A percentile compares a stretch with the other conserved stretches of the same genome.
These are phyloP conservation scores for Ascocoryne sarcoides DNA, from an alignment of 2,329 filamentous ascomycete species.

Conservation along the genomic window DNA sequence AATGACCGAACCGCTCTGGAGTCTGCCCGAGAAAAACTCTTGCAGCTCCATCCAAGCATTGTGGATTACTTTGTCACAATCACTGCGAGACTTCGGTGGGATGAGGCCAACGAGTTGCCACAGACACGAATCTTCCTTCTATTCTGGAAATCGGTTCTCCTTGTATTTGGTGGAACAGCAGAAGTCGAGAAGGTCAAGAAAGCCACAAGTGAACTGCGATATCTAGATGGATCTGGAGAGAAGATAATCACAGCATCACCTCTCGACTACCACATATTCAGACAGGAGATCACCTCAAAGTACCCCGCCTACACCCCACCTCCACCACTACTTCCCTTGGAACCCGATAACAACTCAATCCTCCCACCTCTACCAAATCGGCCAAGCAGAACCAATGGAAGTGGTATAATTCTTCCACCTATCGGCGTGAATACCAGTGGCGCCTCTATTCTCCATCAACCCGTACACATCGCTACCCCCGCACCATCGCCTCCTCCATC, in stretches of 20 bases:
- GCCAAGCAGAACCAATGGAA: slow-evolving; percentile 49
- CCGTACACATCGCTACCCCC: slow-evolving; percentile 97
- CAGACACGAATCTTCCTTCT: slow-evolving; percentile 69
- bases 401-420: slow-evolving; percentile 51
- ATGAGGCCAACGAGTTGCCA: slow-evolving; percentile 53
- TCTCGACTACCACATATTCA: slow-evolving; percentile 90
- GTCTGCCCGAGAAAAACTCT: slow-evolving; percentile 33
- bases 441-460: slow-evolving; percentile 83
- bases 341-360: slow-evolving; percentile 84
- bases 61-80: slow-evolving; percentile 64
- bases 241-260: slow-evolving; percentile 84
- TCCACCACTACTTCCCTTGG: slow-evolving; percentile 70
- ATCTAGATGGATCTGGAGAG: slow-evolving; percentile 39
- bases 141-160: slow-evolving; percentile 83
- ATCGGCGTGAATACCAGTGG: slow-evolving; percentile 46
- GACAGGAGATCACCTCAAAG: slow-evolving; percentile 94
- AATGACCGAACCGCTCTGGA: slow-evolving; percentile 42
- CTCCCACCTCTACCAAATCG: slow-evolving; percentile 77
- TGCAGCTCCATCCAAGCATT: slow-evolving; percentile 55
- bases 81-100: slow-evolving; percentile 63
- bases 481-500: slow-evolving; percentile 93
- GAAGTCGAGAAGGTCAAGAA: slow-evolving; percentile 68
- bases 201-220: slow-evolving; percentile 50
- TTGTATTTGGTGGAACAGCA: slow-evolving; percentile 72
- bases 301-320: slow-evolving; percentile 95